phyloP scores from a whole-genome alignment of 108 stramenopile species.

The Aureococcus anophagefferens region DNA sequence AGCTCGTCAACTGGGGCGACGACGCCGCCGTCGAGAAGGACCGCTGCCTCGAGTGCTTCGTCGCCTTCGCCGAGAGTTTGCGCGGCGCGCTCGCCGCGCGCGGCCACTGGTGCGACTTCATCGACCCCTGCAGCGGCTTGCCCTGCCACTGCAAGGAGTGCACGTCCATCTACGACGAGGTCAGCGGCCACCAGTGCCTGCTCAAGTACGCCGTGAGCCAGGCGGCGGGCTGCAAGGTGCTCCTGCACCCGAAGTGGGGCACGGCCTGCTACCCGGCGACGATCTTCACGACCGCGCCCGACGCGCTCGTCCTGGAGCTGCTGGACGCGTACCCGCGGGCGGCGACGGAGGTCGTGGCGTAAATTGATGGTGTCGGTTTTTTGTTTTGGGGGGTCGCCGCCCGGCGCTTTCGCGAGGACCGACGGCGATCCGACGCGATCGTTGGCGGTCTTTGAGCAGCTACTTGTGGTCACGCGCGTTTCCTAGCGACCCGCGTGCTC shows the following conservation, averaged over 20 bases:
- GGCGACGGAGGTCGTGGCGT: no score
- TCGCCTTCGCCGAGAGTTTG: neutral
- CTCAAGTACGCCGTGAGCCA: constrained; percentile 77
- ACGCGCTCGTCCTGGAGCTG: constrained; percentile 1
- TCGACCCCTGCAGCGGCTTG: constrained; percentile 93
- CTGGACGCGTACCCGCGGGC: neutral
- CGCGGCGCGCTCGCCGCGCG: neutral
- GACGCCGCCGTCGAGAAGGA: constrained; percentile 36
- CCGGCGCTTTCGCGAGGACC: no score
- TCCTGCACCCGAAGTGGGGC: constrained; percentile 90
- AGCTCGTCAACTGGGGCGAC: constrained; percentile 16
- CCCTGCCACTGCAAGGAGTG: constrained; percentile 68
- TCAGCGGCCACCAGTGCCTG: constrained; percentile 80
- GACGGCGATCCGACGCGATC: no score
- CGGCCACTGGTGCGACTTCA: constrained; percentile 61
- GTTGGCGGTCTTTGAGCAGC: no score
- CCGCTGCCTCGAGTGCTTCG: constrained; percentile 21
- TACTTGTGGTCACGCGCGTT: no score
- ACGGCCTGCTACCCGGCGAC: constrained; percentile 89
- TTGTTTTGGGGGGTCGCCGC: no score
- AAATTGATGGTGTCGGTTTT: no score
- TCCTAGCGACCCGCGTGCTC: no score
- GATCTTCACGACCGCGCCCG: constrained; percentile 56
- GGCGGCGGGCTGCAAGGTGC: constrained; percentile 89
- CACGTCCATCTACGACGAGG: constrained; percentile 79